Percentiles rank a stretch among this genome's conserved stretches.
Conservation (phyloP, 108 stramenopile genomes). For the Nannochloropsis salina region DNA sequence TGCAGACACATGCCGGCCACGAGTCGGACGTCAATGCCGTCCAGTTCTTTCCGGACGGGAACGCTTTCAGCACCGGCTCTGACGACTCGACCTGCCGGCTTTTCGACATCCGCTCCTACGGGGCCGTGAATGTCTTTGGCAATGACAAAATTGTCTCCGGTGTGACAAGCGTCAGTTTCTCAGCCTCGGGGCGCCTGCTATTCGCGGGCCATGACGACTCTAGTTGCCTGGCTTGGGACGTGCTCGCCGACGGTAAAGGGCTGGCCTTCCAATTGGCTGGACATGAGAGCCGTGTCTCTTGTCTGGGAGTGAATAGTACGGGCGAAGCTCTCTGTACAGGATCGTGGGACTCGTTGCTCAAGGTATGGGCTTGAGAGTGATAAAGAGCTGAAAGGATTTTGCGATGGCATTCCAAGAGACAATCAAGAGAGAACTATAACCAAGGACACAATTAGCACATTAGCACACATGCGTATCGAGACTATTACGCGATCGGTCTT, state of each 20-base stretch:
- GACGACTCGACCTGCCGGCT: conserved; percentile 88
- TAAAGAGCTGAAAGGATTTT: neutral
- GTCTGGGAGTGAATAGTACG: conserved; percentile 78
- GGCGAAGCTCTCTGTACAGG: conserved; percentile 93
- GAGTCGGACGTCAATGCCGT: conserved; percentile 94
- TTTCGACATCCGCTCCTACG: conserved; percentile 87
- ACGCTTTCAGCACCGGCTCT: conserved; percentile 79
- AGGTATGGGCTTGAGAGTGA: conserved; percentile 67
- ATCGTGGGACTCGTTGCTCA: conserved; percentile 94
- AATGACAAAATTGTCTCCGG: conserved; percentile 68
- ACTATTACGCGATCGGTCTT: neutral
- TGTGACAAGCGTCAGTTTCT: conserved; percentile 58
- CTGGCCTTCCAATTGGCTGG: conserved; percentile 63
- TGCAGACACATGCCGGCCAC: conserved; percentile 87
- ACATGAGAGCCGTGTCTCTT: conserved; percentile 91
- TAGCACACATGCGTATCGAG: too few relatives aligned
- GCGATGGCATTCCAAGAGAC: too few relatives aligned
- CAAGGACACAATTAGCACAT: too few relatives aligned
- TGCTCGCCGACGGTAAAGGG: conserved; percentile 27
- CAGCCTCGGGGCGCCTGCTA: conserved; percentile 52
- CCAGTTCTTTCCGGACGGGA: conserved; percentile 85
- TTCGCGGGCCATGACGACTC: conserved; percentile 65
- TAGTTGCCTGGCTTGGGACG: conserved; percentile 59
- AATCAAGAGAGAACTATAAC: too few relatives aligned
- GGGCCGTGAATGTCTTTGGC: conserved; percentile 76